These are phyloP conservation scores for Pseudocercospora macadamiae DNA, from an alignment of 2,329 filamentous ascomycete species.

Conservation along the genomic window DNA sequence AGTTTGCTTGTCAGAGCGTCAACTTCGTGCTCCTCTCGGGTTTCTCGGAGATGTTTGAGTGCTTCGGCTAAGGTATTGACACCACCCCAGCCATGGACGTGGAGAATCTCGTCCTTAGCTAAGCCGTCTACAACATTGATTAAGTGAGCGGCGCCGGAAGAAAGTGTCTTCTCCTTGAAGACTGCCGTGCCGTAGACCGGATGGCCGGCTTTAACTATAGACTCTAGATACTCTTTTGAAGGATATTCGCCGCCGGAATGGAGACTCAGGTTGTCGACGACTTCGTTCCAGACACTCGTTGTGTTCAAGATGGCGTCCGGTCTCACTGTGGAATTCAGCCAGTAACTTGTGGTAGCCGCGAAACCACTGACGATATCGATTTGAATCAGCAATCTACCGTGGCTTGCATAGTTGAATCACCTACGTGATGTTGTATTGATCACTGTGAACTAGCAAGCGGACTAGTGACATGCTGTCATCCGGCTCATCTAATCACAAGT, in stretches of 20 bases:
- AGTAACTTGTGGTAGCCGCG: slow-evolving; percentile 13
- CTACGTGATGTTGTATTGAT: slow-evolving; percentile 16
- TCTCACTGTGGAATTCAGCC: slow-evolving; percentile 17
- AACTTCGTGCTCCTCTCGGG: slow-evolving; percentile 36
- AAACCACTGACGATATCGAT: slow-evolving; percentile 8
- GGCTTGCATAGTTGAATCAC: neutral
- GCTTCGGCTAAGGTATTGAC: slow-evolving; percentile 56
- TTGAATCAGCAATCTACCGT: neutral
- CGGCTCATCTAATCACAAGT: slow-evolving; percentile 27
- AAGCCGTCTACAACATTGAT: slow-evolving; percentile 24
- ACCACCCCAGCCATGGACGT: slow-evolving; percentile 55
- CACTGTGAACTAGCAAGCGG: slow-evolving; percentile 19
- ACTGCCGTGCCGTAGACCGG: slow-evolving; percentile 10
- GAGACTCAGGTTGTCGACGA: slow-evolving; percentile 45
- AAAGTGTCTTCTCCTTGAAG: neutral
- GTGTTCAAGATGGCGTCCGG: slow-evolving; percentile 34
- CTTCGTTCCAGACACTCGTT: slow-evolving; percentile 34
- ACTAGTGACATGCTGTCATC: slow-evolving; percentile 33
- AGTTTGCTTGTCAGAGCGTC: slow-evolving; percentile 46
- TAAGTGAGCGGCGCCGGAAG: slow-evolving; percentile 5
- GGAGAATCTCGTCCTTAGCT: slow-evolving; percentile 46
- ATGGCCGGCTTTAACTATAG: slow-evolving; percentile 11
- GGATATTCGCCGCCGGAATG: slow-evolving; percentile 41
- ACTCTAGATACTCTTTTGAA: slow-evolving; percentile 19
- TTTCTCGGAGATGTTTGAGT: slow-evolving; percentile 43